Evolutionary conservation across 2,329 filamentous ascomycete species (phyloP).

Genomic region (Hirsutella minnesotensis): DNA sequence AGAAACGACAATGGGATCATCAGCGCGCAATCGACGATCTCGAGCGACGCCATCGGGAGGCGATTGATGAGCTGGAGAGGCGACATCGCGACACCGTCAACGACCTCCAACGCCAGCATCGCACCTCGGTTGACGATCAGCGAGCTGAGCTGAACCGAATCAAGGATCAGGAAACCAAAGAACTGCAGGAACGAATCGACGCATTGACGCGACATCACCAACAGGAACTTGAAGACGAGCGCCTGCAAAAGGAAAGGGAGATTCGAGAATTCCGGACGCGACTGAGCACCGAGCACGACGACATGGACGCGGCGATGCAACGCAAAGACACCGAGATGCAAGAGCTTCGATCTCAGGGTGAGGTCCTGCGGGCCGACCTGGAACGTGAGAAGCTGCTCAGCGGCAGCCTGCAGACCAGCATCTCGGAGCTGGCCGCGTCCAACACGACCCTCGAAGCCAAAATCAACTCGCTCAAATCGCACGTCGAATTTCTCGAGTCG

Average conservation of each 20-base stretch:
- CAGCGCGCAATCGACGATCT: conserved; percentile 40
- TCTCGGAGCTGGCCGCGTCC: conserved; percentile 48
- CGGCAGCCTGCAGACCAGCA: conserved; percentile 34
- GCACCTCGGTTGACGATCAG: conserved; percentile 20
- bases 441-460: conserved; percentile 61
- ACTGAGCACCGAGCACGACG: conserved; percentile 39
- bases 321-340: conserved; percentile 44
- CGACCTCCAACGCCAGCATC: conserved; percentile 23
- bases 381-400: conserved; percentile 55
- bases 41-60: conserved; percentile 25
- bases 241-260: conserved; percentile 44
- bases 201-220: conserved; percentile 51
- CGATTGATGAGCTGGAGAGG: conserved; percentile 29
- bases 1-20: conserved; percentile 24
- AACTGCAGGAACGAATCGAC: conserved; percentile 57
- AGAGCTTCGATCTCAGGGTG: conserved; percentile 29
- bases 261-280: conserved; percentile 49
- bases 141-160: conserved; percentile 32
- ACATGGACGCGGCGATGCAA: conserved; percentile 33
- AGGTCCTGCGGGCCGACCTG: conserved; percentile 36
- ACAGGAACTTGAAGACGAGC: conserved; percentile 54
- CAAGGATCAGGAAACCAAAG: conserved; percentile 35
- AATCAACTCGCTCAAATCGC: conserved; percentile 63
- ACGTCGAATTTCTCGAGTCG: conserved; percentile 82
- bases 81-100: conserved; percentile 22